Base-by-base conservation (phyloP, 345 rosid genomes). In the Cardamine chenopodiifolia region DNA sequence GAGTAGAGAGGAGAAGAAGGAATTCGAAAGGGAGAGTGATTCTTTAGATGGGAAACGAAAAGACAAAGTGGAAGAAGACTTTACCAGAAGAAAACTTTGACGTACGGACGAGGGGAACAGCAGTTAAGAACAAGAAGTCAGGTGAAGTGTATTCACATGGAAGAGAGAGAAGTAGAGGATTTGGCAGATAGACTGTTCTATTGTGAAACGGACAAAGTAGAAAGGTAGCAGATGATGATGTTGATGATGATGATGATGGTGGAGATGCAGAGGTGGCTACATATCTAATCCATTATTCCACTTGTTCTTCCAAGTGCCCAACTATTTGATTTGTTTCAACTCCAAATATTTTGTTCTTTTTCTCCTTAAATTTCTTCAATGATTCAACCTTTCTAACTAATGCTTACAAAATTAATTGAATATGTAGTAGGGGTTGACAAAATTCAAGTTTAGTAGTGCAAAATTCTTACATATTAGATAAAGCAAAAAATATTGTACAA, bases 181-280 rank as follows among this genome's bases (percentile, higher is more conserved):
- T 42, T 48, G 72, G 80, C 71, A 71, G 70, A 83, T 83, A 68
- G 79, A 42, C 28, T 35, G 65, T 67, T 78, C 79, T 63, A 83
- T 79, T 86, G 79, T 82, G 85, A 82, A 85, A 84, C 84, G 65
- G 91, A 89, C 91, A 83, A 87, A 84, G 75, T 12, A 25, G 47
- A 81, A 84, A 86, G 85, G 84, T 79, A 77, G 91, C 86, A 69
- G 86, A 78, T 80, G 82, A 42, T 62, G 35, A 25, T 42, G 65
- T 20, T 60, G 9, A 62, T 57, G 23, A 54, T 37, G 65, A 12
- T 13, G 18, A 6, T 13, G 47, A 15, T 5, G n/a, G 13, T 47
- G 75, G 6, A 26, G 62, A 40, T 54, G 55, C 42, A 55, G 32
- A 76, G 57, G 80, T 77, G 76, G 76, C 56, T 70, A 28, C 67